Percentiles rank a stretch among this genome's conserved stretches.
Evolutionary conservation across 768 basidiomycete genomes (phyloP).

Genomic region (Lactarius akahatsu): DNA sequence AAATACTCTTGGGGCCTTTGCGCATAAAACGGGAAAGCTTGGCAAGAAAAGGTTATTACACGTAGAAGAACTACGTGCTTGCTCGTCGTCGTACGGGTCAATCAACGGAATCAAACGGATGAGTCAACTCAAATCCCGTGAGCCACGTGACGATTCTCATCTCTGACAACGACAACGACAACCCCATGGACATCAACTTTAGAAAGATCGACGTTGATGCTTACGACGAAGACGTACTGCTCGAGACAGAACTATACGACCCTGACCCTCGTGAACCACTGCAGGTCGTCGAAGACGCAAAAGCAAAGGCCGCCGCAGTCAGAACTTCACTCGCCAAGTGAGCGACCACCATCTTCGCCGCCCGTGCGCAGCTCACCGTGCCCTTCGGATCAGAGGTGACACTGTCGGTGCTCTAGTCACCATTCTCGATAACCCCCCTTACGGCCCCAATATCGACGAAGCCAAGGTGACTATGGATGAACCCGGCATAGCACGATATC

Average conservation of each 20-base stretch:
- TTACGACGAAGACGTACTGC: conserved; percentile 87
- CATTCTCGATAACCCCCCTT: conserved; percentile 81
- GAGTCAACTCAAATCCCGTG: background rate
- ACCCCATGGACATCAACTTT: conserved; percentile 56
- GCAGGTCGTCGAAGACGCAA: conserved; percentile 73
- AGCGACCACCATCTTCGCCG: conserved; percentile 32
- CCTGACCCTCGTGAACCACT: conserved; percentile 78
- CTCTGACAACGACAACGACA: background rate
- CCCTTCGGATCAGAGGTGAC: conserved; percentile 58
- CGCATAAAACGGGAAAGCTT: conserved; percentile 58
- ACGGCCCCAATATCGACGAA: conserved; percentile 81
- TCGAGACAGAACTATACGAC: conserved; percentile 83
- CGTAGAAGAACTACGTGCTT: conserved; percentile 23
- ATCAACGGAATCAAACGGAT: background rate
- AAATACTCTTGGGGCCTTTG: conserved; percentile 48
- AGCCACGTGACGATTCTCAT: background rate
- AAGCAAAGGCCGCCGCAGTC: conserved; percentile 69
- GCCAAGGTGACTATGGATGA: conserved; percentile 66
- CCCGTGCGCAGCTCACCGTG: background rate
- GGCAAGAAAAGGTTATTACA: conserved; percentile 2
- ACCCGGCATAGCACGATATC: background rate
- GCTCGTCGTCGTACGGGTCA: background rate
- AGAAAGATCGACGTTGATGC: conserved; percentile 93
- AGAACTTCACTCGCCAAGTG: conserved; percentile 74
- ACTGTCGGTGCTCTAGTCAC: conserved; percentile 66